Conservation (phyloP, 352 stramenopile genomes). For the Globisporangium takayamanum region DNA sequence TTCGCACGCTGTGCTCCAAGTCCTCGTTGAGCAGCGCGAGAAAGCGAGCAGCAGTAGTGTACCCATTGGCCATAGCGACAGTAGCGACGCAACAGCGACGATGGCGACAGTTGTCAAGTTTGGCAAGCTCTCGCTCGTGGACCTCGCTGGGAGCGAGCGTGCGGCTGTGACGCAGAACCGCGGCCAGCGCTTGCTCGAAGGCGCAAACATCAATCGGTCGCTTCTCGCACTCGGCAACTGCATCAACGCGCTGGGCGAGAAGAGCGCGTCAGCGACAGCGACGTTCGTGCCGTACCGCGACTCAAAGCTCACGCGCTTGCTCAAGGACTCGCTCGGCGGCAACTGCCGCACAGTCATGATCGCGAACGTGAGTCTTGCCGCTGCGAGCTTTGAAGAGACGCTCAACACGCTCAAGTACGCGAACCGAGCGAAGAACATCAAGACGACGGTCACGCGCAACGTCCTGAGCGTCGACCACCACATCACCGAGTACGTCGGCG, state of each 20-base stretch:
- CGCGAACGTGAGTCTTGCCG: slow-evolving; percentile 82
- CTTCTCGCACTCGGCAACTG: slow-evolving; percentile 89
- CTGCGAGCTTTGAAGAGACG: slow-evolving; percentile 87
- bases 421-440: slow-evolving; percentile 91
- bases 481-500: slow-evolving; percentile 77
- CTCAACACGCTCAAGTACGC: slow-evolving; percentile 92
- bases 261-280: slow-evolving; percentile 21
- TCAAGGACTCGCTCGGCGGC: slow-evolving; percentile 89
- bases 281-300: slow-evolving; percentile 89
- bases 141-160: slow-evolving; percentile 88
- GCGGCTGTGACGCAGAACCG: slow-evolving; percentile 88
- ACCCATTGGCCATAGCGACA: not conserved
- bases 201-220: slow-evolving; percentile 91
- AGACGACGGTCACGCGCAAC: slow-evolving; percentile 86
- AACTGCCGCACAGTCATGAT: slow-evolving; percentile 95
- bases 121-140: slow-evolving; percentile 87
- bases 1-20: slow-evolving; percentile 86
- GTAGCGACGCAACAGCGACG: slow-evolving; percentile 9
- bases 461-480: slow-evolving; percentile 86
- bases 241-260: slow-evolving; percentile 91
- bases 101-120: slow-evolving; percentile 58
- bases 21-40: slow-evolving; percentile 72
- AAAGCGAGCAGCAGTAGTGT: slow-evolving; percentile 15
- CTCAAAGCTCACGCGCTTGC: slow-evolving; percentile 80
- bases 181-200: slow-evolving; percentile 79